Evolutionary conservation across 768 basidiomycete genomes (phyloP).

Genomic region (Hortiboletus flavorubellus): DNA sequence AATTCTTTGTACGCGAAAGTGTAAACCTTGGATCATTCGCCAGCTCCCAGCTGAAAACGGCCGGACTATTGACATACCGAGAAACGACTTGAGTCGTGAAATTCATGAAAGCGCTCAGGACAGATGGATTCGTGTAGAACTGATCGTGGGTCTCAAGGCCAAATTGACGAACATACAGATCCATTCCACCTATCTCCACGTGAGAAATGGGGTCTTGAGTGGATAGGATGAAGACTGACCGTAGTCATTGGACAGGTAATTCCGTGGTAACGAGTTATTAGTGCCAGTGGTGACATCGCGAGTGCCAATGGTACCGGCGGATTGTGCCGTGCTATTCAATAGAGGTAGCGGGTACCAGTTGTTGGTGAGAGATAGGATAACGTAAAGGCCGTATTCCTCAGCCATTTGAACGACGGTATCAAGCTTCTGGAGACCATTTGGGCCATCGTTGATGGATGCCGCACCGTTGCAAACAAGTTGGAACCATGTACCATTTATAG

Average conservation of each 20-base stretch:
- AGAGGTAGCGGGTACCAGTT: constrained; percentile 51
- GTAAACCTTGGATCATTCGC: constrained; percentile 62
- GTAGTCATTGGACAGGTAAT: constrained; percentile 60
- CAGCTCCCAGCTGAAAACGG: constrained; percentile 57
- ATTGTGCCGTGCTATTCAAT: constrained; percentile 21
- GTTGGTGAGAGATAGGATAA: constrained; percentile 58
- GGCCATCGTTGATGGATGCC: constrained; percentile 51
- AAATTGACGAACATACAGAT: constrained; percentile 56
- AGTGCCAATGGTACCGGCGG: constrained; percentile 4
- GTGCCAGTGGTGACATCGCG: constrained; percentile 31
- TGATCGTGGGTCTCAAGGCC: constrained; percentile 45
- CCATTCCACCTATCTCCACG: constrained; percentile 53
- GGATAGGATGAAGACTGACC: constrained; percentile 34
- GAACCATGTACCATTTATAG: constrained; percentile 60
- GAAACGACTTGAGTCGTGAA: constrained; percentile 53
- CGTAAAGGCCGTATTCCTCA: constrained; percentile 48
- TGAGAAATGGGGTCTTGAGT: constrained; percentile 1
- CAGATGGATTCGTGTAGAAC: constrained; percentile 52
- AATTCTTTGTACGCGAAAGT: neutral
- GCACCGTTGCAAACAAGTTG: constrained; percentile 57
- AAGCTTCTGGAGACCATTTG: constrained; percentile 61
- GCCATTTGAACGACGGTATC: constrained; percentile 57
- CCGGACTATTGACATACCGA: constrained; percentile 52
- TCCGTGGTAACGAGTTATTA: constrained; percentile 45
- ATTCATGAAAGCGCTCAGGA: constrained; percentile 53